These are phyloP conservation scores for Eimeria zaria DNA, from an alignment of 169 alveolate species.

Conservation along the genomic window DNA sequence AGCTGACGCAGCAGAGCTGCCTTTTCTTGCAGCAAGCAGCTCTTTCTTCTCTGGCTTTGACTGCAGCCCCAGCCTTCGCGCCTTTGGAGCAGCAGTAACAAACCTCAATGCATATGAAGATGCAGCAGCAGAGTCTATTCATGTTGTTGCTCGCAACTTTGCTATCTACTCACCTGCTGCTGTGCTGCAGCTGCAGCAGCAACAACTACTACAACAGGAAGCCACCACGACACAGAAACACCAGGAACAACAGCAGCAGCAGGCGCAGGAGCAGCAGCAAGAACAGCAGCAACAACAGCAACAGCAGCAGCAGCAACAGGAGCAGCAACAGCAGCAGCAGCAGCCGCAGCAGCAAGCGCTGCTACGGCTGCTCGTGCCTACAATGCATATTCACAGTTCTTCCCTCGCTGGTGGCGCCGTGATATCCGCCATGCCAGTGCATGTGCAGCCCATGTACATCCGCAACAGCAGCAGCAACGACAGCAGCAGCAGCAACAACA, in stretches of 20 bases:
- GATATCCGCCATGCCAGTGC: slow-evolving; percentile 42
- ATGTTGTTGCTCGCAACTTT: slow-evolving; percentile 11
- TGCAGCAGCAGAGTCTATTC: slow-evolving; percentile 13
- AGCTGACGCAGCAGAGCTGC: slow-evolving; percentile 59
- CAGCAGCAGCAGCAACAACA: slow-evolving; percentile 42
- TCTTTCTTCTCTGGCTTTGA: slow-evolving; percentile 40
- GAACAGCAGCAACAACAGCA: slow-evolving; percentile 8
- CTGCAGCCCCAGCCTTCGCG: not conserved
- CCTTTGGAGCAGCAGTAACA: slow-evolving; percentile 1
- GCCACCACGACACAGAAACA: slow-evolving; percentile 8
- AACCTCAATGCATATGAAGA: not conserved
- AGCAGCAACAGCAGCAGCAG: slow-evolving; percentile 38
- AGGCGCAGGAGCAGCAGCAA: not conserved
- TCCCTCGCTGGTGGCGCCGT: slow-evolving; percentile 65
- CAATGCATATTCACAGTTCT: slow-evolving; percentile 61
- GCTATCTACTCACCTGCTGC: slow-evolving; percentile 76
- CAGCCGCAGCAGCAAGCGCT: slow-evolving; percentile 68
- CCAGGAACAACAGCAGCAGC: slow-evolving; percentile 15
- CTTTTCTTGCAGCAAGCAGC: slow-evolving; percentile 28
- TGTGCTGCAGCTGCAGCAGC: slow-evolving; percentile 28
- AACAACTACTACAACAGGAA: not conserved
- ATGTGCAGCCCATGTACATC: slow-evolving; percentile 39
- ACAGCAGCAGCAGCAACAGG: slow-evolving; percentile 7
- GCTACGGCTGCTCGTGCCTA: slow-evolving; percentile 52
- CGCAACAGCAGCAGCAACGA: slow-evolving; percentile 38